Conservation (phyloP, 257 asterid genomes). For the Solanum dulcamara region DNA sequence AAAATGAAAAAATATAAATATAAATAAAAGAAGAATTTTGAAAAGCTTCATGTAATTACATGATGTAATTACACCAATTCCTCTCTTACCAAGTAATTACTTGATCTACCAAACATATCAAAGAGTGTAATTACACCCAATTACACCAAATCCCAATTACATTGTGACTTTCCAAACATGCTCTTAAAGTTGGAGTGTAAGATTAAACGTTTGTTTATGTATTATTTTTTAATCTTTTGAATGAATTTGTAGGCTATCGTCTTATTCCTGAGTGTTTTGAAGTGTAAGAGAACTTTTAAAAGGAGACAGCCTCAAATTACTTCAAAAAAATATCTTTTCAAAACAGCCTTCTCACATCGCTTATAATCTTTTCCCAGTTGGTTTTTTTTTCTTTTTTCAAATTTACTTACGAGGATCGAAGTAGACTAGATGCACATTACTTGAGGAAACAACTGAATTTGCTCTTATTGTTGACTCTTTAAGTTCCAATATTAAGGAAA, state of each 20-base stretch:
- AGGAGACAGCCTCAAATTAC: neutral
- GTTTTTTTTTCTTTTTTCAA: neutral
- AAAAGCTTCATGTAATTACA: too few relatives aligned
- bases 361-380: neutral
- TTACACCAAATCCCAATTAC: too few relatives aligned
- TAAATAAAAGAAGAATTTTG: too few relatives aligned
- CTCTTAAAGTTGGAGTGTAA: too few relatives aligned
- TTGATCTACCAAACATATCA: too few relatives aligned
- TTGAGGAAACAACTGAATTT: neutral
- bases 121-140: too few relatives aligned
- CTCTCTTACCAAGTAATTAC: too few relatives aligned
- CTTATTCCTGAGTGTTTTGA: neutral
- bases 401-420: neutral
- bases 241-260: neutral
- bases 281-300: neutral
- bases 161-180: too few relatives aligned
- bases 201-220: too few relatives aligned
- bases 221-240: too few relatives aligned
- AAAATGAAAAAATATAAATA: too few relatives aligned
- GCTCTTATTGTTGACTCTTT: neutral
- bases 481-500: neutral
- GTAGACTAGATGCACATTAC: neutral
- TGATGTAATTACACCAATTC: too few relatives aligned
- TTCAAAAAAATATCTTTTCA: neutral
- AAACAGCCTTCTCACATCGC: neutral